Base-by-base conservation (phyloP, 768 basidiomycete genomes). In the Pleurotus tuoliensis region DNA sequence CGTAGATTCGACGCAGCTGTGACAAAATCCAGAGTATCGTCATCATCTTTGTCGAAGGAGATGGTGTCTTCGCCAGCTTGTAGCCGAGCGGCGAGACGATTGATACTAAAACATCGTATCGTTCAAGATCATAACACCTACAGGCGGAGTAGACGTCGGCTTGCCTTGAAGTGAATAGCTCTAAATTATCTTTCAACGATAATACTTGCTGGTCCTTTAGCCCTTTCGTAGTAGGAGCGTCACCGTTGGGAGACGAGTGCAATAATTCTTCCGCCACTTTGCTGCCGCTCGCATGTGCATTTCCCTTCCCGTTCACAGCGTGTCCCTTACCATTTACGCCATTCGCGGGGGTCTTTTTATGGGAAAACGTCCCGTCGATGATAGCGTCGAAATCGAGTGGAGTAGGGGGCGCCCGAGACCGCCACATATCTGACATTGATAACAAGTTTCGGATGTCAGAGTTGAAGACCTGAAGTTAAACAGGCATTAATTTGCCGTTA, bases 381-480 rank as follows among this genome's bases (percentile, higher is more conserved):
- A 98, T 93, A 2, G 73, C 70, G n/a, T 90, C 85, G 63, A 87
- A 94, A 57, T 90, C 85, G 24, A 99, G 81, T 1, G 95, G 87
- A 0, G 81, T 82, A 1, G 97, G 97, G 51, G 88, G 88, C 16
- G 86, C 82, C 40, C 96, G 82, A 5, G 88, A 82, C 30, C 86
- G 86, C 97, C 97, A 99, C 94, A 99, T 98, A 64, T 98, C 97
- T 12, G 83, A 72, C 97, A 99, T 99, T 15, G 82, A 83, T 27
- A 99, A 76, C 0, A 99, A 78, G 56, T 96, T 93, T 50, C 82
- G 79, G 62, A 98, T 93, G 64, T 99, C 97, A 2, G 80, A 68
- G 55, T 86, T 79, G 76, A 95, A 99, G 15, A 97, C 91, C 94
- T 97, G 64, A 6, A 9, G 52, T 37, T 3, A 22, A 61, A 50